Base-by-base conservation (phyloP, 768 basidiomycete species). In the Tulasnella sp. region DNA sequence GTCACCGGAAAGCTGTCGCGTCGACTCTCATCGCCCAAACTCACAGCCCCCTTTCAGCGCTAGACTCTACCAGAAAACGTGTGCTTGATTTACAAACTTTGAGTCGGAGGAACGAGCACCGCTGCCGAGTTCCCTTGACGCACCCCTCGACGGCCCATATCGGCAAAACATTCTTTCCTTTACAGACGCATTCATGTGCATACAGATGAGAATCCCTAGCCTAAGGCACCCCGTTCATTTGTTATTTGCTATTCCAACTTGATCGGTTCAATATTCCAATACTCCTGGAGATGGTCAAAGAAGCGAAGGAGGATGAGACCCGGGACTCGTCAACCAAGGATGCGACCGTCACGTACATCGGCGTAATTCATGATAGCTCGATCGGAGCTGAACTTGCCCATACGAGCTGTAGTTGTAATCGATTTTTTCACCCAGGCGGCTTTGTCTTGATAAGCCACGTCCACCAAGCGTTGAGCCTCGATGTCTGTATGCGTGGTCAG, bases 391-490 rank as follows among this genome's bases (percentile, higher is more conserved):
- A 98, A 98, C 84, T 96, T 97, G 85, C 96, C 12, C 80, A 91
- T 92, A 89, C 93, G 94, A 48, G 93, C 93, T 8, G 92, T 92
- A 18, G 95, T 96, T 72, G 89, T 86, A 85, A 96, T 96, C 22
- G 92, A 93, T 88, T 97, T 98, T 88, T 95, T 94, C 85, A 92
- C 90, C 98, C 98, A 99, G 82, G 93, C 93, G 0, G 92, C 90
- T 80, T 89, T 91, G 84, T 99, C 93, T 72, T 88, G 87, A 86
- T 96, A 99, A 0, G 94, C 94, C 83, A 94, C 91, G 84, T 99
- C 96, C 54, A 98, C 94, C 90, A 97, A 92, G 58, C 86, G 87
- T 80, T 96, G 88, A 9, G 97, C 96, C 81, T 91, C 89, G 82
- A 98, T 90, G 85, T 97, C 93, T 93, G 83, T 86, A 85, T 96